phyloP scores from a whole-genome alignment of 2,329 filamentous ascomycete genomes.

The Penicillium sp. region DNA sequence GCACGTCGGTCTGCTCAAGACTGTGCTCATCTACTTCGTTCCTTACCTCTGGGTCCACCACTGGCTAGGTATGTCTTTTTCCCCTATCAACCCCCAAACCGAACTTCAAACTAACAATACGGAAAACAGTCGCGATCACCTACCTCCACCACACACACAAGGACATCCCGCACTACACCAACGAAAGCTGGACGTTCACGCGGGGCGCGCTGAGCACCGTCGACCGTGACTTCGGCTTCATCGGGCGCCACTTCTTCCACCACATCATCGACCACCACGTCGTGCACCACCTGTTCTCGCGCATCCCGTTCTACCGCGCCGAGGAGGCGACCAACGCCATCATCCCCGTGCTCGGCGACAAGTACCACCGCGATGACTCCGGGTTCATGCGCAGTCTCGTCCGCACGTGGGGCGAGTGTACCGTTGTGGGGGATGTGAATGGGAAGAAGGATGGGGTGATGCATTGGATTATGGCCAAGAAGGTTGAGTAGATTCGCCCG shows the following conservation, averaged over 20 bases:
- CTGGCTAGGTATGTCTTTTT: constrained; percentile 62
- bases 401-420: constrained; percentile 9
- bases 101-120: constrained; percentile 10
- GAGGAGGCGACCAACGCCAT: constrained; percentile 64
- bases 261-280: constrained; percentile 69
- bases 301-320: constrained; percentile 66
- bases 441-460: constrained; percentile 12
- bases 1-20: constrained; percentile 61
- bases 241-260: constrained; percentile 69
- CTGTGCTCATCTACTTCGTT: constrained; percentile 64
- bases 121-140: constrained; percentile 67
- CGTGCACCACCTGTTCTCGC: constrained; percentile 66
- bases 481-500: neutral
- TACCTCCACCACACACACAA: constrained; percentile 74
- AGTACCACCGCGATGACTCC: constrained; percentile 46
- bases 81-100: neutral
- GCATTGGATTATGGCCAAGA: constrained; percentile 8
- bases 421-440: constrained; percentile 3
- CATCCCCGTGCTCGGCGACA: constrained; percentile 59
- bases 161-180: constrained; percentile 62
- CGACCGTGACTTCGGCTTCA: constrained; percentile 68
- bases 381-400: constrained; percentile 10
- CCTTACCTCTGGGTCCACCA: constrained; percentile 74
- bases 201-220: constrained; percentile 67
- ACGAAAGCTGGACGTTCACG: constrained; percentile 65